phyloP scores from a whole-genome alignment of 306 rosid genomes.

The Vicia faba region DNA sequence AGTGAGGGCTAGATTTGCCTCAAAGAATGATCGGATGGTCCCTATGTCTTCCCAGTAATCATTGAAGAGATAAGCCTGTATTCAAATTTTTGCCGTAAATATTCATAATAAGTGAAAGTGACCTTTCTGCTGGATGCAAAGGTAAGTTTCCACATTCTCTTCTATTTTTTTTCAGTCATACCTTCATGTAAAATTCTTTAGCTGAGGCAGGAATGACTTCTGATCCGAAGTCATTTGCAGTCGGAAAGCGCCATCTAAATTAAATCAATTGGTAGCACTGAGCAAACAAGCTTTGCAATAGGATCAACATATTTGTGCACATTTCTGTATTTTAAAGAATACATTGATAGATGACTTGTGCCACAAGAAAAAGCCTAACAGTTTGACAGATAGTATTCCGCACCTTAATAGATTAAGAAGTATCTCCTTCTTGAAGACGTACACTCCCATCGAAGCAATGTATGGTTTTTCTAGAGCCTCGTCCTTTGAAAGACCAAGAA shows the following conservation, averaged over 20 bases:
- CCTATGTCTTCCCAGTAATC: constrained; percentile 99
- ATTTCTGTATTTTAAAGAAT: constrained; percentile 41
- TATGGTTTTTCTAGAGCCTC: constrained; percentile 85
- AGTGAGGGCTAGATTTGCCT: constrained; percentile 94
- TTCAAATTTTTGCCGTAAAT: constrained; percentile 23
- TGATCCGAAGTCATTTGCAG: constrained; percentile 98
- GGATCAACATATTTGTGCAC: constrained; percentile 26
- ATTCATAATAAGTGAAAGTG: constrained; percentile 26
- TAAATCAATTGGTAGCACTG: constrained; percentile 40
- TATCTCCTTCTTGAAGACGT: constrained; percentile 94
- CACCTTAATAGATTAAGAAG: constrained; percentile 92
- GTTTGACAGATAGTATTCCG: not conserved
- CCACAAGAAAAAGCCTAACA: constrained; percentile 18
- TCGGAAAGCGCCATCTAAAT: constrained; percentile 93
- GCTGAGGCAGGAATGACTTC: constrained; percentile 97
- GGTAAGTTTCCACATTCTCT: constrained; percentile 2
- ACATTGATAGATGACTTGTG: constrained; percentile 47
- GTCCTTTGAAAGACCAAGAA: constrained; percentile 79
- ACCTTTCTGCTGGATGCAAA: constrained; percentile 14
- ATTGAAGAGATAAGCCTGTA: constrained; percentile 94
- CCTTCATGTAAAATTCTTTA: constrained; percentile 80
- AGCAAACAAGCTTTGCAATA: constrained; percentile 33
- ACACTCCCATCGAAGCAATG: constrained; percentile 99
- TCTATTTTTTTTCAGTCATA: constrained; percentile 28
- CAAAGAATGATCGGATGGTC: constrained; percentile 90